Evolutionary conservation across 1,284 basidiomycete genomes (phyloP).

Genomic region (Cryptococcus jaspeensis): DNA sequence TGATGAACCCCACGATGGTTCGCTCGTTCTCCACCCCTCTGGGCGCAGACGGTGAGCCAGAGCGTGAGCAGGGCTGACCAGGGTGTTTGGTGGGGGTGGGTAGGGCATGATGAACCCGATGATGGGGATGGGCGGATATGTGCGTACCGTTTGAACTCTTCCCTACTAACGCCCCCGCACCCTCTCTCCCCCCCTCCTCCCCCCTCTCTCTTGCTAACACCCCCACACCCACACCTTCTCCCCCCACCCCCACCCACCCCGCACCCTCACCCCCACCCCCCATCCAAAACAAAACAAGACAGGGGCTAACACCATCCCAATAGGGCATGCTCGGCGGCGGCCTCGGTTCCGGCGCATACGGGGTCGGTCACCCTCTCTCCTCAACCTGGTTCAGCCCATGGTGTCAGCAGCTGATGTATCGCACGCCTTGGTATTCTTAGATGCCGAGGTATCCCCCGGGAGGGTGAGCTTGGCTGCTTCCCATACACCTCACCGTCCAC

Average conservation of each 20-base stretch:
- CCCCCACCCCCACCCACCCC: not conserved
- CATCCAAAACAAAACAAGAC: not conserved
- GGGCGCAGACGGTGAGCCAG: not conserved
- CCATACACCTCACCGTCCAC: not conserved
- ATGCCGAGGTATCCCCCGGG: conserved; percentile 45
- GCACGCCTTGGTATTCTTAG: conserved; percentile 42
- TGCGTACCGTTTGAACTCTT: conserved; percentile 9
- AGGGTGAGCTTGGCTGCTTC: conserved; percentile 28
- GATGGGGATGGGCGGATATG: conserved; percentile 34
- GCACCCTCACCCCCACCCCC: not conserved
- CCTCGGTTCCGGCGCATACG: conserved; percentile 41
- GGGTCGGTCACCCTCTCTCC: conserved; percentile 27
- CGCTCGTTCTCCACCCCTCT: conserved; percentile 1
- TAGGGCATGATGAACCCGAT: conserved; percentile 41
- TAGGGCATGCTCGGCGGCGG: conserved; percentile 43
- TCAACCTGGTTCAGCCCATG: conserved; percentile 24
- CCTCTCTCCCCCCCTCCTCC: not conserved
- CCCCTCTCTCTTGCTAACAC: not conserved
- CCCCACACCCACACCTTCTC: not conserved
- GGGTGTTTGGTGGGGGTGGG: conserved; percentile 17
- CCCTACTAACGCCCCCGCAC: too few relatives aligned
- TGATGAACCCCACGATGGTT: conserved; percentile 8
- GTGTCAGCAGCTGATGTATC: conserved; percentile 34
- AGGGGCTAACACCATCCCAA: not conserved
- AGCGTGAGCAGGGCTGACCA: not conserved